Evolutionary conservation across 176 grass and related monocot species (phyloP).

Genomic region (Ananas comosus): DNA sequence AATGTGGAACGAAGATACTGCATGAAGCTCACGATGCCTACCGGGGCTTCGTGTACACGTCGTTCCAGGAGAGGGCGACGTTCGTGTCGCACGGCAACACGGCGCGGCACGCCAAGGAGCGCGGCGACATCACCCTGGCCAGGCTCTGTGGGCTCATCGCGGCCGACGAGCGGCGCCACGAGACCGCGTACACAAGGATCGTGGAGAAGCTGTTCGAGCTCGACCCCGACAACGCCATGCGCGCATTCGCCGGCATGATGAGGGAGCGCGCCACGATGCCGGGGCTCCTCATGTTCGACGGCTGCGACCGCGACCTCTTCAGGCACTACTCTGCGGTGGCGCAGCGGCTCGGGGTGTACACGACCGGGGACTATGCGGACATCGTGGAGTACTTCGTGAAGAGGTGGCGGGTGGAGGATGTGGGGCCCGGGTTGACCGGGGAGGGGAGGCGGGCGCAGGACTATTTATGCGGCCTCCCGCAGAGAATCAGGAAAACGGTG

Average conservation of each 20-base stretch:
- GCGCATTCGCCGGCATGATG: constrained; percentile 34
- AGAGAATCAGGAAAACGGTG: constrained; percentile 18
- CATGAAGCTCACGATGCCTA: constrained; percentile 16
- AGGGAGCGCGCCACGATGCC: constrained; percentile 28
- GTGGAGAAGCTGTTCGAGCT: constrained; percentile 31
- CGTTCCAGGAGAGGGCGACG: constrained; percentile 43
- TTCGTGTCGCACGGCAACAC: constrained; percentile 20
- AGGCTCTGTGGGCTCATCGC: constrained; percentile 33
- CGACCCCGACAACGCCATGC: constrained; percentile 17
- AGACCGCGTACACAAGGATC: constrained; percentile 30
- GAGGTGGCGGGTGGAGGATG: constrained; percentile 16
- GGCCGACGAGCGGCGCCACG: constrained; percentile 36
- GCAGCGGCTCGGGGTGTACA: constrained; percentile 36
- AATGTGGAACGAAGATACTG: neutral
- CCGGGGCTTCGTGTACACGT: constrained; percentile 28
- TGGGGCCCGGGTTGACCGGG: neutral
- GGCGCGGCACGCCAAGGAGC: constrained; percentile 7
- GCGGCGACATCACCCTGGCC: constrained; percentile 16
- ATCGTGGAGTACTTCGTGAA: constrained; percentile 25
- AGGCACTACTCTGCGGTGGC: constrained; percentile 26
- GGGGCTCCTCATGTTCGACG: constrained; percentile 34
- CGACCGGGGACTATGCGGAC: constrained; percentile 29
- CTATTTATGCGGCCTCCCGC: constrained; percentile 21
- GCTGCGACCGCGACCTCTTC: constrained; percentile 19
- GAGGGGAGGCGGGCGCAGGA: constrained; percentile 31